phyloP scores from a whole-genome alignment of 2,329 filamentous ascomycete species.

The Incumbomyces lentus region DNA sequence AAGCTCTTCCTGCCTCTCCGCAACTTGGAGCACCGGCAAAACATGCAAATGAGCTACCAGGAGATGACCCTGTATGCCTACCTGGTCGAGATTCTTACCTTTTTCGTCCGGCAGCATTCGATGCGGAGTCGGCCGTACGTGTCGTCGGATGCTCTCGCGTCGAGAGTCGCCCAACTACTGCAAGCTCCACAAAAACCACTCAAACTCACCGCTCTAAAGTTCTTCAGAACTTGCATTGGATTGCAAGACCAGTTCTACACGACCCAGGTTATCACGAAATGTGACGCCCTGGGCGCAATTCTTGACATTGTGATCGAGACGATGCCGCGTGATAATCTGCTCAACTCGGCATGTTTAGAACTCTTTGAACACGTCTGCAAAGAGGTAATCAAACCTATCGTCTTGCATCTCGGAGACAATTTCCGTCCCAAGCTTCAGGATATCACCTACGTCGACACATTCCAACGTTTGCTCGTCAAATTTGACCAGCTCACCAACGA shows the following conservation, averaged over 20 bases:
- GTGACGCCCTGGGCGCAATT: slow-evolving; percentile 65
- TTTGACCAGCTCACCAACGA: slow-evolving; percentile 66
- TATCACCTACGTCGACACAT: slow-evolving; percentile 77
- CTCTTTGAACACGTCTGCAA: slow-evolving; percentile 84
- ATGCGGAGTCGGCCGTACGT: slow-evolving; percentile 83
- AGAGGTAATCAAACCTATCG: slow-evolving; percentile 68
- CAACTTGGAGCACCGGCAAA: slow-evolving; percentile 51
- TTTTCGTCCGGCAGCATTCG: slow-evolving; percentile 83
- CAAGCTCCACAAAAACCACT: slow-evolving; percentile 80
- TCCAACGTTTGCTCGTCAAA: slow-evolving; percentile 61
- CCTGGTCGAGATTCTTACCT: slow-evolving; percentile 83
- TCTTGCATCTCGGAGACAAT: slow-evolving; percentile 73
- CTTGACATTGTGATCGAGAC: slow-evolving; percentile 74
- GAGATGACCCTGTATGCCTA: slow-evolving; percentile 87
- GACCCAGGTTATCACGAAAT: slow-evolving; percentile 69
- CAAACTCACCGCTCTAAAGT: slow-evolving; percentile 82
- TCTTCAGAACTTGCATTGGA: slow-evolving; percentile 76
- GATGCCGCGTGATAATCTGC: slow-evolving; percentile 81
- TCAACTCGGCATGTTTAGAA: slow-evolving; percentile 88
- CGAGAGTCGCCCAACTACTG: slow-evolving; percentile 73
- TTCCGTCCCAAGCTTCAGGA: slow-evolving; percentile 66
- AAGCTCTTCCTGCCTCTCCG: slow-evolving; percentile 81
- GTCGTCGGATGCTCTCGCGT: slow-evolving; percentile 64
- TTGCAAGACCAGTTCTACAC: slow-evolving; percentile 88
- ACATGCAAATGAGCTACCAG: slow-evolving; percentile 63